Evolutionary conservation across 176 grass and related monocot genomes (phyloP).

Genomic region (Aechmea fasciata): DNA sequence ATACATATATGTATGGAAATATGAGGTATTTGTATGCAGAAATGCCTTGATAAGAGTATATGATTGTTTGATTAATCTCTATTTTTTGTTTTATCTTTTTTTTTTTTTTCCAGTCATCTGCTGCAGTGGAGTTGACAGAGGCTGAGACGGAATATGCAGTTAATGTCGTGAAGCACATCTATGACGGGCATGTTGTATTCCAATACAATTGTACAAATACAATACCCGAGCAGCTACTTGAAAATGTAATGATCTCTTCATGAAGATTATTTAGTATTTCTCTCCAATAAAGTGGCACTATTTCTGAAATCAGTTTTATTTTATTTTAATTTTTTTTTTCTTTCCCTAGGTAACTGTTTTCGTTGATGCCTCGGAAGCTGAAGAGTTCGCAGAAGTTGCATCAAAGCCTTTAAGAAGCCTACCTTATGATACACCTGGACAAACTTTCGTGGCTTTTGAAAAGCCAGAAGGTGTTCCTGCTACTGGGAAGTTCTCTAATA

Average conservation of each 20-base stretch:
- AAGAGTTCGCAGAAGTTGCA: slow-evolving; percentile 74
- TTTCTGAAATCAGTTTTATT: slow-evolving; percentile 6
- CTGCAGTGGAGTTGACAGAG: slow-evolving; percentile 92
- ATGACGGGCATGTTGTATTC: slow-evolving; percentile 64
- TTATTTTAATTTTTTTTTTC: slow-evolving; percentile 2
- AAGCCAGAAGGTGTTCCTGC: slow-evolving; percentile 80
- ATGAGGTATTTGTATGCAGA: too few species aligned
- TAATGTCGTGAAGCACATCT: slow-evolving; percentile 94
- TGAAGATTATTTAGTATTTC: not conserved
- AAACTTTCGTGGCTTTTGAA: slow-evolving; percentile 92
- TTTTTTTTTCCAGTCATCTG: slow-evolving; percentile 62
- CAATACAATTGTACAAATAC: slow-evolving; percentile 99
- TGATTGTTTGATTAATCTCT: not conserved
- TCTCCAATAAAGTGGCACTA: not conserved
- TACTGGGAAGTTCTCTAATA: slow-evolving; percentile 81
- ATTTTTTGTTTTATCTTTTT: slow-evolving; percentile 15
- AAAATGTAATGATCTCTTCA: slow-evolving; percentile 38
- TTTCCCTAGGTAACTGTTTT: slow-evolving; percentile 63
- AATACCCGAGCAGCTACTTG: slow-evolving; percentile 94
- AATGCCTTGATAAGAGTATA: not conserved
- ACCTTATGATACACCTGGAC: slow-evolving; percentile 77
- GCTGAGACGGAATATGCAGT: slow-evolving; percentile 98
- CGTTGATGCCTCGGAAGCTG: slow-evolving; percentile 91
- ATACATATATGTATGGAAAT: not conserved
- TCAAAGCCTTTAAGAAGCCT: slow-evolving; percentile 65